Conservation (phyloP, 345 rosid genomes). For the Gossypium arboreum region DNA sequence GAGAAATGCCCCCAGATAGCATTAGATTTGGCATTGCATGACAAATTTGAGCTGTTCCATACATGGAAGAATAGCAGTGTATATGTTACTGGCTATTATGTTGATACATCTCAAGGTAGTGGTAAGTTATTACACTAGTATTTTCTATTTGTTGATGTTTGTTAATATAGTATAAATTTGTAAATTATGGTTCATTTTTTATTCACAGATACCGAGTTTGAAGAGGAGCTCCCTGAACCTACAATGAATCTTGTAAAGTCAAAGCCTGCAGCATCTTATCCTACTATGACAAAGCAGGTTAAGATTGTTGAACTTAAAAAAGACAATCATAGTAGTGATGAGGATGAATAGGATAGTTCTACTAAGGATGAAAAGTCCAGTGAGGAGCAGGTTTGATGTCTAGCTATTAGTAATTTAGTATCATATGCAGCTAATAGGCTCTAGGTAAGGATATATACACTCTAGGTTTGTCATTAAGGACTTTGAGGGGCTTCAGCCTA, state of each 20-base stretch:
- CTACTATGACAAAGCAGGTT: conserved; percentile 34
- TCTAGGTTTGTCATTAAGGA: background rate
- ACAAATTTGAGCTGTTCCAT: too few species aligned
- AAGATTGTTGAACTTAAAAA: conserved; percentile 41
- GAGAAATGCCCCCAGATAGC: too few species aligned
- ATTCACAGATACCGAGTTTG: conserved; percentile 26
- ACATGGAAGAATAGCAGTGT: too few species aligned
- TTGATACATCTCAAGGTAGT: too few species aligned
- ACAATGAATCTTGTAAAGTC: conserved; percentile 13
- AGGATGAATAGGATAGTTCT: conserved; percentile 30
- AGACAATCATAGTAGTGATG: conserved; percentile 29
- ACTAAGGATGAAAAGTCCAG: conserved; percentile 25
- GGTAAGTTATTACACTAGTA: too few species aligned
- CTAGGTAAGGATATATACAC: conserved; percentile 38
- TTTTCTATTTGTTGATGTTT: too few species aligned
- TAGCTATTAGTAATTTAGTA: background rate
- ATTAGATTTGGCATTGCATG: too few species aligned
- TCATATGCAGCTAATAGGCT: conserved; percentile 15
- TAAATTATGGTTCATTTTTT: conserved; percentile 1
- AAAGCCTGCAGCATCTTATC: conserved; percentile 15
- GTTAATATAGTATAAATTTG: background rate
- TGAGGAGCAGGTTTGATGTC: conserved; percentile 35
- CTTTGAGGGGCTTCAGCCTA: background rate
- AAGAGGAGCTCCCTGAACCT: conserved; percentile 25
- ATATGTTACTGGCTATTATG: too few species aligned